A percentile compares a stretch with the other conserved stretches of the same genome.
These are phyloP conservation scores for Stachybotrys elegans DNA, from an alignment of 2,329 filamentous ascomycete species.

Conservation along the genomic window DNA sequence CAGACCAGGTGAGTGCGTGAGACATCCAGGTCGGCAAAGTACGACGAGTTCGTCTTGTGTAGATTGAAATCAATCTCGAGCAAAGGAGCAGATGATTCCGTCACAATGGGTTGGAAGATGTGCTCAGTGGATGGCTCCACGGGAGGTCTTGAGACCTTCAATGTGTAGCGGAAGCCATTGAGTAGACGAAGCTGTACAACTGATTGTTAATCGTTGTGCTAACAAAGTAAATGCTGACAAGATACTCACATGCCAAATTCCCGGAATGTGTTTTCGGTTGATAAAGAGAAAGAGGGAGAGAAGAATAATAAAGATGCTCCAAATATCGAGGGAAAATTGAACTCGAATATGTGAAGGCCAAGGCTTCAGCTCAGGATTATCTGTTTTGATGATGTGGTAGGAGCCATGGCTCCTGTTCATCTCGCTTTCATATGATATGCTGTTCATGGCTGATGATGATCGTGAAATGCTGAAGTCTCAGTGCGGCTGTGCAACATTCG, in stretches of 20 bases:
- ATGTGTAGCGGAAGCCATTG: slow-evolving; percentile 1
- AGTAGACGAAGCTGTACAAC: not conserved
- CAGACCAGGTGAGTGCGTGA: slow-evolving; percentile 9
- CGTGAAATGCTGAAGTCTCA: too few relatives aligned
- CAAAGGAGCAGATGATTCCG: slow-evolving; percentile 2
- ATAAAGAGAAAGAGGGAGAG: not conserved
- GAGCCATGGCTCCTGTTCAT: too few relatives aligned
- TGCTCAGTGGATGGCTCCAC: not conserved
- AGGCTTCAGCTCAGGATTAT: too few relatives aligned
- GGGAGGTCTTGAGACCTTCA: not conserved
- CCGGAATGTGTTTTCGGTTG: slow-evolving; percentile 1
- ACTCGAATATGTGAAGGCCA: too few relatives aligned
- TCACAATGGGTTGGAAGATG: slow-evolving; percentile 3
- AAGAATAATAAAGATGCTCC: not conserved
- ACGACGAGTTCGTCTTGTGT: slow-evolving; percentile 14
- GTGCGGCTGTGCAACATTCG: too few relatives aligned
- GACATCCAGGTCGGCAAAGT: slow-evolving; percentile 12
- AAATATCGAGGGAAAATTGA: not conserved
- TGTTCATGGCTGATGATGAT: too few relatives aligned
- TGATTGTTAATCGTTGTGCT: not conserved
- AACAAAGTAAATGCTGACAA: not conserved
- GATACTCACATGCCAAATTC: slow-evolving; percentile 1
- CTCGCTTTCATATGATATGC: too few relatives aligned
- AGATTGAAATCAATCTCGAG: slow-evolving; percentile 13
- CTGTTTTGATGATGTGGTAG: too few relatives aligned